Base-by-base conservation (phyloP, 2,329 filamentous ascomycete species). In the Fusarium temperatum region DNA sequence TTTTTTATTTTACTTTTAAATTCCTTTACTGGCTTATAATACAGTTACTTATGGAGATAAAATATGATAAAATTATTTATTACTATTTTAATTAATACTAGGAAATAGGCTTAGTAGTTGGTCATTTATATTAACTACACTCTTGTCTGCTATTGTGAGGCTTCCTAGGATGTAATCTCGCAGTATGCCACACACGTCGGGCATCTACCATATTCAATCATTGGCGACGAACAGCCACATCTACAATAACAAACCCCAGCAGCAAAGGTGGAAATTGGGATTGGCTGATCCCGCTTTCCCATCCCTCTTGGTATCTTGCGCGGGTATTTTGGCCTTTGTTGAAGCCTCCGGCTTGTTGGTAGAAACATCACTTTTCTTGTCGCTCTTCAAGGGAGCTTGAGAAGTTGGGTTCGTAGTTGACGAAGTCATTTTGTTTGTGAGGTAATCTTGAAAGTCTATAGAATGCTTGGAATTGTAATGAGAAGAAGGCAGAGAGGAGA, bases 381-480 rank as follows among this genome's bases (percentile, higher is more conserved):
- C 14, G 9, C 18, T 26, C 18, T 53, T 35, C 13, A 13, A 7
- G 7, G 32, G 7, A 17, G 24, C 10, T 3, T 38, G 5, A 3
- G 18, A 17, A 2, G 9, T 13, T 28, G 18, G 24, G 18, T 28
- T 38, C 1, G 8, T 38, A 2, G n/a, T 36, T 22, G 24, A 38
- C 2, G 14, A 12, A 18, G 17, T 14, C 32, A 38, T 38, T 36
- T 28, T 28, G 14, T 12, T 26, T 4, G 3, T 22, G 2, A 36
- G 9, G 7, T 26, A 11, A 7, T 0, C 3, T 13, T 22, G 0
- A 12, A 26, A 0, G 13, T 22, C 5, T 12, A 6, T 36, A 20
- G 9, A 38, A 36, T 26, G 13, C 13, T 38, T 26, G 9, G 1
- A n/a, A 2, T 5, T 17, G 15, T 9, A 30, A n/a, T 0, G 5